A percentile compares a stretch with the other conserved stretches of the same genome.
These are phyloP conservation scores for Rutstroemia sydowiana DNA, from an alignment of 2,329 filamentous ascomycete species.

Conservation along the genomic window DNA sequence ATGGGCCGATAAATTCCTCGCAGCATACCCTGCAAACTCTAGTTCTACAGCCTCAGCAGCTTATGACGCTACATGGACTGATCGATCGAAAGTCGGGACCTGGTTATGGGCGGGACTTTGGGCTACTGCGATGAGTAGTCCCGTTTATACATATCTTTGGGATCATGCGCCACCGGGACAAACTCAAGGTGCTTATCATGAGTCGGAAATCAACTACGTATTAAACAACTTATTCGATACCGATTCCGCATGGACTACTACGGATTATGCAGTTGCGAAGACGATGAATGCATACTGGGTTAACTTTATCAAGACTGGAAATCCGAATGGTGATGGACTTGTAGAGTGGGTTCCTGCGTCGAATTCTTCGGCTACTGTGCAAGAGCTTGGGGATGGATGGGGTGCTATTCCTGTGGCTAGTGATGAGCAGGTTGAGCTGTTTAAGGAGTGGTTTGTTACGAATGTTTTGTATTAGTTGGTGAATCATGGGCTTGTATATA, in stretches of 20 bases:
- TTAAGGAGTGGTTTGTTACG: background rate
- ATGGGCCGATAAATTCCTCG: slow-evolving; percentile 14
- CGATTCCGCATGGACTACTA: slow-evolving; percentile 21
- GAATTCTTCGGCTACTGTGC: background rate
- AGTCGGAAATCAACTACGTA: slow-evolving; percentile 28
- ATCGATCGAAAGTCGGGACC: slow-evolving; percentile 21
- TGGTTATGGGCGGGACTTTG: slow-evolving; percentile 27
- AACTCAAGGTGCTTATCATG: slow-evolving; percentile 25
- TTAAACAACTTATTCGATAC: slow-evolving; percentile 28
- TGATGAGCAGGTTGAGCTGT: background rate
- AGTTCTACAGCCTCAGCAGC: slow-evolving; percentile 17
- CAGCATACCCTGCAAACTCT: slow-evolving; percentile 24
- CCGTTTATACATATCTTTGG: slow-evolving; percentile 30
- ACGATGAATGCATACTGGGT: slow-evolving; percentile 61
- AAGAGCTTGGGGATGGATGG: slow-evolving; percentile 1
- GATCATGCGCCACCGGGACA: slow-evolving; percentile 26
- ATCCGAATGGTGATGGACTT: slow-evolving; percentile 48
- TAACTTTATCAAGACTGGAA: slow-evolving; percentile 57
- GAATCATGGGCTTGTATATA: too few relatives aligned
- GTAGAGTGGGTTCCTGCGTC: background rate
- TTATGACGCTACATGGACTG: slow-evolving; percentile 23
- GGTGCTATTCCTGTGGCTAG: background rate
- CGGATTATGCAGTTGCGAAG: slow-evolving; percentile 25
- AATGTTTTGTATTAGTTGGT: too few relatives aligned
- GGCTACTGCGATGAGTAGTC: slow-evolving; percentile 19